Evolutionary conservation across 345 rosid genomes (phyloP).

Genomic region (Aegle marmelos): DNA sequence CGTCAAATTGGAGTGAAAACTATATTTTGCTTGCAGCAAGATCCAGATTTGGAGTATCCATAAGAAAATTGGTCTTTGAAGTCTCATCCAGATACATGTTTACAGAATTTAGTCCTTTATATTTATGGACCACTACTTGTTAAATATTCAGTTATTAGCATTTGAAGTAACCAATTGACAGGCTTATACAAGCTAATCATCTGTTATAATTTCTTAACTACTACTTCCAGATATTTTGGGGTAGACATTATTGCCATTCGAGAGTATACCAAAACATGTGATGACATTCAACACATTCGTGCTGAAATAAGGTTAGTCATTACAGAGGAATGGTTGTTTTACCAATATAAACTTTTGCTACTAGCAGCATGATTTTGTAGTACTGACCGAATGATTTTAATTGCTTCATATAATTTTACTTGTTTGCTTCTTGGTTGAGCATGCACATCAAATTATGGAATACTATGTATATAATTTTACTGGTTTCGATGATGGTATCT

Average conservation of each 20-base stretch:
- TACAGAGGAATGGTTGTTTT: slow-evolving; percentile 7
- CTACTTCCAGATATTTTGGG: slow-evolving; percentile 71
- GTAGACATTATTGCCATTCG: slow-evolving; percentile 79
- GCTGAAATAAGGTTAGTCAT: slow-evolving; percentile 73
- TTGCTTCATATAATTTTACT: background rate
- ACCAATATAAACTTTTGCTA: background rate
- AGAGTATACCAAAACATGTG: slow-evolving; percentile 54
- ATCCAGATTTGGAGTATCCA: slow-evolving; percentile 95
- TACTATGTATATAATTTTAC: background rate
- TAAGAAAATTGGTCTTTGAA: slow-evolving; percentile 13
- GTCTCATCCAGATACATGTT: slow-evolving; percentile 8
- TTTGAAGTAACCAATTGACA: background rate
- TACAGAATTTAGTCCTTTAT: background rate
- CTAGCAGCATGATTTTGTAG: background rate
- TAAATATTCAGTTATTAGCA: slow-evolving; percentile 1
- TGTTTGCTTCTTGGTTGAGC: slow-evolving; percentile 5
- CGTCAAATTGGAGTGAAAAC: slow-evolving; percentile 84
- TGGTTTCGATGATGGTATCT: background rate
- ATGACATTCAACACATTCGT: slow-evolving; percentile 74
- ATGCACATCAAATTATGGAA: background rate
- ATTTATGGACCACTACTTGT: background rate
- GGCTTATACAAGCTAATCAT: background rate
- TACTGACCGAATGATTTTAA: background rate
- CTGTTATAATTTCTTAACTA: slow-evolving; percentile 37
- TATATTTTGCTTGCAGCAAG: slow-evolving; percentile 89